Percentiles rank a stretch among this genome's conserved stretches.
Conservation (phyloP, 2,329 filamentous ascomycete genomes). For the Penicillium freii region DNA sequence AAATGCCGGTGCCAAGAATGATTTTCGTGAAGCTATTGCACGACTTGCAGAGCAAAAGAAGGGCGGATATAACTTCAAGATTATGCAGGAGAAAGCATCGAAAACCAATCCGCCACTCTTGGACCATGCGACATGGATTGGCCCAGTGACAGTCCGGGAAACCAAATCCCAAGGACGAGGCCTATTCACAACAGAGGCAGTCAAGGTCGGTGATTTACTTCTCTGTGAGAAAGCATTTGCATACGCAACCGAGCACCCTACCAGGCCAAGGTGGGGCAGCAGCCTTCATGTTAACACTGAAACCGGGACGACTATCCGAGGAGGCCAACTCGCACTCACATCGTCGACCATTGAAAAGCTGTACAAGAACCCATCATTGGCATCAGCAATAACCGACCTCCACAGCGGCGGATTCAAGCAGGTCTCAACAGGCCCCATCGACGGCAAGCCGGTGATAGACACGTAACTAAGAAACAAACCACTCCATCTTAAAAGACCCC, state of each 20-base stretch:
- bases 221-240: conserved; percentile 58
- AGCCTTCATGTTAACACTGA: neutral
- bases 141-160: conserved; percentile 42
- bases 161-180: conserved; percentile 48
- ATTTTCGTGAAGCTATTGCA: conserved; percentile 30
- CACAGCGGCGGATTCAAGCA: conserved; percentile 34
- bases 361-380: conserved; percentile 38
- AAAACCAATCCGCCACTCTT: conserved; percentile 7
- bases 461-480: neutral
- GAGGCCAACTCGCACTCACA: neutral
- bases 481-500: neutral
- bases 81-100: conserved; percentile 30
- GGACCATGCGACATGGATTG: conserved; percentile 45
- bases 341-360: conserved; percentile 47
- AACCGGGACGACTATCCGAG: neutral
- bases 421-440: neutral
- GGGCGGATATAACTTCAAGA: conserved; percentile 22
- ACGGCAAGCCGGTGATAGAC: neutral
- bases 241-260: conserved; percentile 25
- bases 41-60: conserved; percentile 18
- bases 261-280: neutral
- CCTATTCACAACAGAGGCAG: conserved; percentile 50
- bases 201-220: conserved; percentile 52
- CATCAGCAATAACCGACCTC: conserved; percentile 33
- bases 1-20: conserved; percentile 31